Evolutionary conservation across 2,329 filamentous ascomycete species (phyloP).

Genomic region (Shiraia sp.): DNA sequence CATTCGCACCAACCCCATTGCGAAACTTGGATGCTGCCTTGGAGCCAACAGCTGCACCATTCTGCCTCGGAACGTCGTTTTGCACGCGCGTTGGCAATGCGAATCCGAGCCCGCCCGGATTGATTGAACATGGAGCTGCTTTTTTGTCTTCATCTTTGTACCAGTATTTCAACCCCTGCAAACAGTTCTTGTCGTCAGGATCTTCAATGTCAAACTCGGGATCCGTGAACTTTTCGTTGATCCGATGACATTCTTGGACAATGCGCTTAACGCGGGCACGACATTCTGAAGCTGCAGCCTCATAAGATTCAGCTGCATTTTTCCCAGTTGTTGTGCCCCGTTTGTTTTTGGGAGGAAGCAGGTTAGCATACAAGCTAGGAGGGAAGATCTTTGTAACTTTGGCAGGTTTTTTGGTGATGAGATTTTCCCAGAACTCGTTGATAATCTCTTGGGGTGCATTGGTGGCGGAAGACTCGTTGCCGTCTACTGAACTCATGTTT

Average conservation of each 20-base stretch:
- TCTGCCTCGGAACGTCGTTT: conserved; percentile 22
- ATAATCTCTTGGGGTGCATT: conserved; percentile 63
- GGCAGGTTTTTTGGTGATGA: conserved; percentile 69
- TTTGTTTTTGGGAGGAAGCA: conserved; percentile 39
- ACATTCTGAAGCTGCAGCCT: conserved; percentile 71
- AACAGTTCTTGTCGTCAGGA: conserved; percentile 53
- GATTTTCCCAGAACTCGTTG: conserved; percentile 72
- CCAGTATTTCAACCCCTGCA: conserved; percentile 43
- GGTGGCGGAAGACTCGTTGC: conserved; percentile 16
- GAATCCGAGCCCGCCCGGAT: conserved; percentile 16
- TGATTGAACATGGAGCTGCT: conserved; percentile 8
- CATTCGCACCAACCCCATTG: conserved; percentile 20
- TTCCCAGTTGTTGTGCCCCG: conserved; percentile 60
- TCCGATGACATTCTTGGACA: conserved; percentile 66
- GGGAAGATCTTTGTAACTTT: conserved; percentile 73
- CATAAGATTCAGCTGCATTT: conserved; percentile 68
- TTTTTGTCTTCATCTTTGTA: conserved; percentile 58
- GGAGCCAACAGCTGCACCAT: conserved; percentile 23
- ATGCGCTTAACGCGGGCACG: conserved; percentile 61
- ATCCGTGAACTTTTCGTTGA: conserved; percentile 84
- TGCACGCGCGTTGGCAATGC: conserved; percentile 30
- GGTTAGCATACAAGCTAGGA: conserved; percentile 63
- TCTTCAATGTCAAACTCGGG: conserved; percentile 83
- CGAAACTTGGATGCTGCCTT: conserved; percentile 65
- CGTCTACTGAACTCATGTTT: conserved; percentile 22